Percentiles rank a stretch among this genome's conserved stretches.
Conservation (phyloP, 1,139 yeast species). For the Yamadazyma epiphylla region DNA sequence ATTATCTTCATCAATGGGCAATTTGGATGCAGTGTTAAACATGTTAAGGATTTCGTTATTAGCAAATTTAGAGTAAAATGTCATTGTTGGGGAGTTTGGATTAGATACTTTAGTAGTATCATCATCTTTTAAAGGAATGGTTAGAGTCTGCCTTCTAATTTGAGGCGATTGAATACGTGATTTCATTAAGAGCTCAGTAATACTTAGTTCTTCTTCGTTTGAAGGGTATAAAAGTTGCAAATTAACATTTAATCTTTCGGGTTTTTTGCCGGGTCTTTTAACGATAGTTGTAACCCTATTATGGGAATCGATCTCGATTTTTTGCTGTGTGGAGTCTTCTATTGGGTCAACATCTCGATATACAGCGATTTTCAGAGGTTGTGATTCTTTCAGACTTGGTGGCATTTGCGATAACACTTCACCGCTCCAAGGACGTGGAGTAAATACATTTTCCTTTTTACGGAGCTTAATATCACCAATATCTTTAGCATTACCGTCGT, state of each 20-base stretch:
- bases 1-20: conserved; percentile 27
- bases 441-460: conserved; percentile 61
- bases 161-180: background rate
- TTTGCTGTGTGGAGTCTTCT: conserved; percentile 7
- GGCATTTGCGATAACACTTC: conserved; percentile 46
- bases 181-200: conserved; percentile 55
- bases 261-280: conserved; percentile 54
- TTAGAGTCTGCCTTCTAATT: conserved; percentile 20
- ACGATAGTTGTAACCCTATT: conserved; percentile 33
- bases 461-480: conserved; percentile 51
- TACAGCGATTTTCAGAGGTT: conserved; percentile 15
- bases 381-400: conserved; percentile 4
- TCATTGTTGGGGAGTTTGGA: conserved; percentile 70
- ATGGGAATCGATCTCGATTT: conserved; percentile 5
- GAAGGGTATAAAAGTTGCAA: conserved; percentile 52
- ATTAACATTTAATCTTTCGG: conserved; percentile 64
- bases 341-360: conserved; percentile 12
- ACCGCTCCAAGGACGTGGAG: conserved; percentile 67
- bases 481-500: conserved; percentile 17
- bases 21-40: conserved; percentile 63
- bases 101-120: conserved; percentile 12
- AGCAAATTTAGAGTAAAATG: conserved; percentile 73
- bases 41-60: conserved; percentile 70
- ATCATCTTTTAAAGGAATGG: conserved; percentile 33
- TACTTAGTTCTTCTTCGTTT: conserved; percentile 43